Evolutionary conservation across 2,329 filamentous ascomycete genomes (phyloP).

Genomic region (Monosporascus ibericus): DNA sequence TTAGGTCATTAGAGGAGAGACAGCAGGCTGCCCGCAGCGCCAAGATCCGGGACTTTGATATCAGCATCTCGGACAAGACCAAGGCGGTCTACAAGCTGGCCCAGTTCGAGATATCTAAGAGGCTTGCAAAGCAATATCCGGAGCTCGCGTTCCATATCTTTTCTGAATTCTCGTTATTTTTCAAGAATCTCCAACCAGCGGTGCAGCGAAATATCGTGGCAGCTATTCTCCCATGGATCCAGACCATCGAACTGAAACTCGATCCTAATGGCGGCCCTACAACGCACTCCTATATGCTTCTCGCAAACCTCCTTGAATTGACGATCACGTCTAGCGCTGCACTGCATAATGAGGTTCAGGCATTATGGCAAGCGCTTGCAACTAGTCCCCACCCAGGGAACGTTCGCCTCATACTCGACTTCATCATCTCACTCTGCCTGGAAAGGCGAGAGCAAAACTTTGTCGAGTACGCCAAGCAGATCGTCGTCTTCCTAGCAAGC

Average conservation of each 20-base stretch:
- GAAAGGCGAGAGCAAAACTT: slow-evolving; percentile 96
- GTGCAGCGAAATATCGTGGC: slow-evolving; percentile 92
- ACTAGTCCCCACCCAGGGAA: slow-evolving; percentile 91
- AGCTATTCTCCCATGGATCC: slow-evolving; percentile 92
- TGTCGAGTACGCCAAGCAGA: slow-evolving; percentile 95
- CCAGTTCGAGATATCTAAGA: slow-evolving; percentile 92
- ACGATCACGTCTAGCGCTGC: slow-evolving; percentile 86
- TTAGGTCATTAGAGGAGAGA: slow-evolving; percentile 76
- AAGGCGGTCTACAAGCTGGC: slow-evolving; percentile 96
- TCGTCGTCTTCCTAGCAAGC: slow-evolving; percentile 91
- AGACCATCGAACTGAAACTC: slow-evolving; percentile 84
- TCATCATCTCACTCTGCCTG: slow-evolving; percentile 89
- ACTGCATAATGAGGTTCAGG: slow-evolving; percentile 94
- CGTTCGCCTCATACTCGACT: slow-evolving; percentile 88
- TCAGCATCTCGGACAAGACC: slow-evolving; percentile 97
- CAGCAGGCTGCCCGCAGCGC: slow-evolving; percentile 69
- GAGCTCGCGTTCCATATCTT: slow-evolving; percentile 91
- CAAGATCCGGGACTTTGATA: slow-evolving; percentile 94
- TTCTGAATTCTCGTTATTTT: slow-evolving; percentile 90
- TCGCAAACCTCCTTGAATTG: slow-evolving; percentile 92
- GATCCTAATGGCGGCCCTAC: slow-evolving; percentile 90
- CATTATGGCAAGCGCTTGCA: slow-evolving; percentile 91
- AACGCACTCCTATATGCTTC: slow-evolving; percentile 84
- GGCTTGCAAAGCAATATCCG: slow-evolving; percentile 80
- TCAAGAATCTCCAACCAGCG: slow-evolving; percentile 76